These are phyloP conservation scores for Trichoderma endophyticum DNA, from an alignment of 2,329 filamentous ascomycete genomes.

Conservation along the genomic window DNA sequence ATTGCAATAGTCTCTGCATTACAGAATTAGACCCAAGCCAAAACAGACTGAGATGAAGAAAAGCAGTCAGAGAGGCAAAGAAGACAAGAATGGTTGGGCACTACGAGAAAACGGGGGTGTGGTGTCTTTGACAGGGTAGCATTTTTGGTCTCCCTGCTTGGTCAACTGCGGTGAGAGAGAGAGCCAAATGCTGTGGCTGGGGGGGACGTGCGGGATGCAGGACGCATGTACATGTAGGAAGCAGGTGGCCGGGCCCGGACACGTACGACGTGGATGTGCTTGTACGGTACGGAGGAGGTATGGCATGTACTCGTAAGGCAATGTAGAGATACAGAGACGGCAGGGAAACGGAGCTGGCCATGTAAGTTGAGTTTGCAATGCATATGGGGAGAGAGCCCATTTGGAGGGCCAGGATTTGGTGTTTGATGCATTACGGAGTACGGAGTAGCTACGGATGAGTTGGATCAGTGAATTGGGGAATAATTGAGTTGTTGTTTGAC, in stretches of 20 bases:
- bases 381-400: neutral
- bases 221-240: constrained; percentile 8
- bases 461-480: neutral
- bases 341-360: neutral
- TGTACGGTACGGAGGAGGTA: neutral
- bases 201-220: constrained; percentile 5
- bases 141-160: neutral
- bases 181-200: neutral
- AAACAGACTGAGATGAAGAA: neutral
- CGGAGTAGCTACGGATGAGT: neutral
- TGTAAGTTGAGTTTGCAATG: constrained; percentile 11
- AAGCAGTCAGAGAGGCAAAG: neutral
- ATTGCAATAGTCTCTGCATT: neutral
- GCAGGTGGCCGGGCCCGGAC: neutral
- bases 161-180: constrained; percentile 12
- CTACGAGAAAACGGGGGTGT: neutral
- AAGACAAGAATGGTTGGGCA: neutral
- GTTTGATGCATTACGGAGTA: neutral
- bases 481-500: neutral
- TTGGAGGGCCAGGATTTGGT: neutral
- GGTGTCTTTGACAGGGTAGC: neutral
- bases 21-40: neutral
- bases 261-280: neutral
- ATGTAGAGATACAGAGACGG: neutral
- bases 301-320: neutral